Evolutionary conservation across 2,329 filamentous ascomycete genomes (phyloP).

Genomic region (Sordariomycetes sp.): DNA sequence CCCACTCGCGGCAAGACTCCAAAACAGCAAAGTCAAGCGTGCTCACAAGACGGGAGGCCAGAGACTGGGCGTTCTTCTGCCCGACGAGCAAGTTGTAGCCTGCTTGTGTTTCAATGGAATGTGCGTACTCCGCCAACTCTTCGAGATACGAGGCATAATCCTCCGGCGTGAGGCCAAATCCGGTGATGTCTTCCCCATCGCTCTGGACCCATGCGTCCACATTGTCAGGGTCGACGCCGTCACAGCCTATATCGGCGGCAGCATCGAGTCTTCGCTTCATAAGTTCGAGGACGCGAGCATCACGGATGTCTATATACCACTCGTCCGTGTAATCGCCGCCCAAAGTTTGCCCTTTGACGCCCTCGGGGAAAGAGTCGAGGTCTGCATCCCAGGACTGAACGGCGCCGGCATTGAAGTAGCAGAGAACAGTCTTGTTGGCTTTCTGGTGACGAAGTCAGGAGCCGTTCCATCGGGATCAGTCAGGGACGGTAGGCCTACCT

Average conservation of each 20-base stretch:
- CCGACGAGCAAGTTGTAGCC: constrained; percentile 17
- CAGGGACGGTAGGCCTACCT: constrained; percentile 9
- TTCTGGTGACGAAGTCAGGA: constrained; percentile 4
- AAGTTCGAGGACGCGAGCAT: constrained; percentile 13
- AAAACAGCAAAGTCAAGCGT: constrained; percentile 24
- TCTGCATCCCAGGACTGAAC: constrained; percentile 18
- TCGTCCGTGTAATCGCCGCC: constrained; percentile 14
- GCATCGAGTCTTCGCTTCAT: constrained; percentile 19
- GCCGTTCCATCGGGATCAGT: neutral
- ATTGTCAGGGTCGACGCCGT: constrained; percentile 24
- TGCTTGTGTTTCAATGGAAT: constrained; percentile 14
- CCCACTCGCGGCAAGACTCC: constrained; percentile 21
- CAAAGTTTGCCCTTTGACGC: constrained; percentile 12
- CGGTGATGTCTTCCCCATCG: constrained; percentile 15
- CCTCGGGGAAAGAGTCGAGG: constrained; percentile 13
- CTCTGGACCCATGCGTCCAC: constrained; percentile 19
- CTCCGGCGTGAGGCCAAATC: constrained; percentile 16
- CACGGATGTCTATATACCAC: constrained; percentile 18
- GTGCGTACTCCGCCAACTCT: constrained; percentile 17
- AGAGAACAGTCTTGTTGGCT: constrained; percentile 19
- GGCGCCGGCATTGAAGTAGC: constrained; percentile 23
- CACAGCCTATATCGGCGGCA: constrained; percentile 18
- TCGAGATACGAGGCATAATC: constrained; percentile 19
- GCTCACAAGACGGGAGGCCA: constrained; percentile 13
- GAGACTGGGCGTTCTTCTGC: constrained; percentile 22